Evolutionary conservation across 331 rosid species (phyloP).

Genomic region (Erythrophleum ivorense): DNA sequence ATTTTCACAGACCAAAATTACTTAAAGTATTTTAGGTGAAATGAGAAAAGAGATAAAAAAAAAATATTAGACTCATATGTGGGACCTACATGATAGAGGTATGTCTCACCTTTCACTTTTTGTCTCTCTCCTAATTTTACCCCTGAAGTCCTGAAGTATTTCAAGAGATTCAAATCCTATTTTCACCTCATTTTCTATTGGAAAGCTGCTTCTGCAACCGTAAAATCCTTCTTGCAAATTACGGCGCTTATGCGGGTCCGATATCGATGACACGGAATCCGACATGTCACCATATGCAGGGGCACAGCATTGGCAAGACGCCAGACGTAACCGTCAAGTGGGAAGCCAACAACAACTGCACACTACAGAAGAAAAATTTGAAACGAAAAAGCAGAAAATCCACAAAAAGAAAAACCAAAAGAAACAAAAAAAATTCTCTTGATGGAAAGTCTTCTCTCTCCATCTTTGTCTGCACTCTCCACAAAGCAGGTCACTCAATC

Average conservation of each 20-base stretch:
- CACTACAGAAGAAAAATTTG: not conserved
- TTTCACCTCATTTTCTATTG: too few relatives aligned
- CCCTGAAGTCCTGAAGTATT: too few relatives aligned
- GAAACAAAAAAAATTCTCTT: not conserved
- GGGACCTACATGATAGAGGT: too few relatives aligned
- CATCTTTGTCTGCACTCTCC: not conserved
- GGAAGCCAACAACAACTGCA: not conserved
- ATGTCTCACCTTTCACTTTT: too few relatives aligned
- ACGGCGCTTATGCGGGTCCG: not conserved
- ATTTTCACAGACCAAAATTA: too few relatives aligned
- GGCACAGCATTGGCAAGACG: not conserved
- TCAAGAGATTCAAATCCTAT: too few relatives aligned
- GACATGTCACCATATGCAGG: not conserved
- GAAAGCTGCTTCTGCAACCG: too few relatives aligned
- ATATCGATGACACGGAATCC: not conserved
- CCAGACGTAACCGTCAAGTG: not conserved
- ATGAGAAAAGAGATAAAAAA: too few relatives aligned
- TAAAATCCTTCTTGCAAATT: too few relatives aligned
- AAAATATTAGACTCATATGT: too few relatives aligned
- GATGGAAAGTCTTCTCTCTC: not conserved
- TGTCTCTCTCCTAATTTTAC: too few relatives aligned
- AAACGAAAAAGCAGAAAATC: not conserved
- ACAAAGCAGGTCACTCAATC: not conserved
- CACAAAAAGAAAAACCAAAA: not conserved
- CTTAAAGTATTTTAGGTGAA: too few relatives aligned